A percentile compares a stretch with the other conserved stretches of the same genome.
phyloP scores from a whole-genome alignment of 768 basidiomycete genomes.

The Auricularia heimuer region DNA sequence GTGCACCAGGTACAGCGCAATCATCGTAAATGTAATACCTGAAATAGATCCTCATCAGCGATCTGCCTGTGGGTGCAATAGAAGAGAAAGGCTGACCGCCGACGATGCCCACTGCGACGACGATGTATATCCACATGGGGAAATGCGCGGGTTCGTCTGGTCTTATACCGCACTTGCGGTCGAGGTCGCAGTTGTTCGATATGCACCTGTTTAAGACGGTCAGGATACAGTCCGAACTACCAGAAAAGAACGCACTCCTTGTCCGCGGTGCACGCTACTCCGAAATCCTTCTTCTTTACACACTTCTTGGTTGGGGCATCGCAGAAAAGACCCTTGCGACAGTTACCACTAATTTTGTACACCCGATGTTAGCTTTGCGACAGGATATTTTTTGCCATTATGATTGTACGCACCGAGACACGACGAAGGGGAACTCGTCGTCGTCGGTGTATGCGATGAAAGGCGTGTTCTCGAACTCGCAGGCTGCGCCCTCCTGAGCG shows the following conservation, averaged over 20 bases:
- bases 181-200: constrained; percentile 62
- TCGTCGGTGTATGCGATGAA: constrained; percentile 57
- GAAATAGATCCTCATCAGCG: constrained; percentile 1
- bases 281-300: constrained; percentile 45
- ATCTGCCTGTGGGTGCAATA: not conserved
- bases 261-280: constrained; percentile 47
- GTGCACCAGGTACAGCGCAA: constrained; percentile 61
- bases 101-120: constrained; percentile 63
- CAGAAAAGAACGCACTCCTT: constrained; percentile 31
- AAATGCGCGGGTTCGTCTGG: constrained; percentile 56
- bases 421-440: constrained; percentile 63
- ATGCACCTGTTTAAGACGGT: constrained; percentile 39
- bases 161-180: constrained; percentile 50
- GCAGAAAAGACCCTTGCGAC: constrained; percentile 64
- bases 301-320: constrained; percentile 53
- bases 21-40: constrained; percentile 71
- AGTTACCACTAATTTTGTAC: constrained; percentile 50
- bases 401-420: constrained; percentile 51
- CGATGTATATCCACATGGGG: constrained; percentile 56
- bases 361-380: not conserved
- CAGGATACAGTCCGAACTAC: not conserved
- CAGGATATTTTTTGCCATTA: not conserved
- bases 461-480: constrained; percentile 67
- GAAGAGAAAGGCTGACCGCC: constrained; percentile 40
- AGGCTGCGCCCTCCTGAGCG: constrained; percentile 49